Evolutionary conservation across 805 yeast species (phyloP).

Genomic region (Metschnikowia henanensis): DNA sequence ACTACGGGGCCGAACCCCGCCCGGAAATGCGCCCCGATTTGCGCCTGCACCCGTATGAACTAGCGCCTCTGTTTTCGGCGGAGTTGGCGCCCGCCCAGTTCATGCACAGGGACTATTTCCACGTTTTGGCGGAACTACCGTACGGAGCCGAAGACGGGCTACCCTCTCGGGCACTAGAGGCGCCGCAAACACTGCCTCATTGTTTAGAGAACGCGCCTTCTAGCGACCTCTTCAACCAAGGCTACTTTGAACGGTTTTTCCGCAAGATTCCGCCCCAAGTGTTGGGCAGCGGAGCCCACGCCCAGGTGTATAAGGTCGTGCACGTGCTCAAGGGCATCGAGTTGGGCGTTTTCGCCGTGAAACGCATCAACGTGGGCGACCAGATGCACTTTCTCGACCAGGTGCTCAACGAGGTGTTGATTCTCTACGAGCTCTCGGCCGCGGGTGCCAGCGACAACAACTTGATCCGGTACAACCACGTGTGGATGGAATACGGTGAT

Average conservation of each 20-base stretch:
- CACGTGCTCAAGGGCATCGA: conserved; percentile 72
- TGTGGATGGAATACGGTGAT: conserved; percentile 77
- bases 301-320: conserved; percentile 80
- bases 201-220: not conserved
- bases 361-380: conserved; percentile 82
- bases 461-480: conserved; percentile 84
- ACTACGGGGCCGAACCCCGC: no score
- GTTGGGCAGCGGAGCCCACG: conserved; percentile 83
- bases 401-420: conserved; percentile 75
- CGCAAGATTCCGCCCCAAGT: conserved; percentile 48
- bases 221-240: conserved; percentile 63
- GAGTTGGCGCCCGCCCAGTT: conserved; percentile 13
- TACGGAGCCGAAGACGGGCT: no score
- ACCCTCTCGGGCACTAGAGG: not conserved
- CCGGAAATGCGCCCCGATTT: no score
- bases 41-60: no score
- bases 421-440: conserved; percentile 55
- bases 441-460: conserved; percentile 48
- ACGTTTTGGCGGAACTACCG: conserved; percentile 30
- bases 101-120: conserved; percentile 39
- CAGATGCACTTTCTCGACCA: conserved; percentile 65
- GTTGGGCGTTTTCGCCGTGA: conserved; percentile 80
- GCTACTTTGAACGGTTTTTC: conserved; percentile 77
- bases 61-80: not conserved
- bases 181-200: no score